Percentiles rank a stretch among this genome's conserved stretches.
Evolutionary conservation across 106 monocot species (phyloP).

Genomic region (Agapanthus africanus): DNA sequence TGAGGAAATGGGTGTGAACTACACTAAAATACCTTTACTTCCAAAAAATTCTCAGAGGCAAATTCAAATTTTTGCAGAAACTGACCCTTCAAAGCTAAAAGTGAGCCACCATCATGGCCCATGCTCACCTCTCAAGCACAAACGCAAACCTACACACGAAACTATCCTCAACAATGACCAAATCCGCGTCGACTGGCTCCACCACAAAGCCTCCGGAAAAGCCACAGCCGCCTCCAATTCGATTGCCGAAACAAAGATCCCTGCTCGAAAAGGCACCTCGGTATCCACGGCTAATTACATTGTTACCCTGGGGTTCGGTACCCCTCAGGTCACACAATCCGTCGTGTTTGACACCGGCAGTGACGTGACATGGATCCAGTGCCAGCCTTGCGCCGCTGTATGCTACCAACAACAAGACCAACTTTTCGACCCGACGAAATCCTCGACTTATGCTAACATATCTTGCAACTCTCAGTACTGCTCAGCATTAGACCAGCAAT

Average conservation of each 20-base stretch:
- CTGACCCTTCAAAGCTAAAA: not conserved
- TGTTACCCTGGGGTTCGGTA: slow-evolving; percentile 13
- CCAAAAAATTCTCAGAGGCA: not conserved
- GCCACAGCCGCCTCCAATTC: not conserved
- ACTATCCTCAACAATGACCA: slow-evolving; percentile 10
- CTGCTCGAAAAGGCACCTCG: slow-evolving; percentile 1
- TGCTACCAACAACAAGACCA: slow-evolving; percentile 17
- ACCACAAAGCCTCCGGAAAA: not conserved
- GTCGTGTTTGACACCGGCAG: slow-evolving; percentile 23
- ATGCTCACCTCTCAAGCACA: not conserved
- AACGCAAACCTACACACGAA: slow-evolving; percentile 1
- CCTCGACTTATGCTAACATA: slow-evolving; percentile 12
- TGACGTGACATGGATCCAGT: slow-evolving; percentile 24
- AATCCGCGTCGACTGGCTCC: slow-evolving; percentile 11
- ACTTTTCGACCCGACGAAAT: slow-evolving; percentile 13
- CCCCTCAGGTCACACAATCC: slow-evolving; percentile 1
- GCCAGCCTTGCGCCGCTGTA: not conserved
- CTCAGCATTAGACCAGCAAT: not conserved
- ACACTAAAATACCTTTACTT: not conserved
- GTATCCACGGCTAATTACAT: slow-evolving; percentile 12
- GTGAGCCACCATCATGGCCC: not conserved
- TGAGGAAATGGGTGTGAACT: too few relatives aligned
- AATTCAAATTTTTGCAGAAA: not conserved
- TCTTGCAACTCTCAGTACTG: slow-evolving; percentile 27
- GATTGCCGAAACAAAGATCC: not conserved